These are phyloP conservation scores for Tolypocladium capitatum DNA, from an alignment of 2,329 filamentous ascomycete species.

Conservation along the genomic window DNA sequence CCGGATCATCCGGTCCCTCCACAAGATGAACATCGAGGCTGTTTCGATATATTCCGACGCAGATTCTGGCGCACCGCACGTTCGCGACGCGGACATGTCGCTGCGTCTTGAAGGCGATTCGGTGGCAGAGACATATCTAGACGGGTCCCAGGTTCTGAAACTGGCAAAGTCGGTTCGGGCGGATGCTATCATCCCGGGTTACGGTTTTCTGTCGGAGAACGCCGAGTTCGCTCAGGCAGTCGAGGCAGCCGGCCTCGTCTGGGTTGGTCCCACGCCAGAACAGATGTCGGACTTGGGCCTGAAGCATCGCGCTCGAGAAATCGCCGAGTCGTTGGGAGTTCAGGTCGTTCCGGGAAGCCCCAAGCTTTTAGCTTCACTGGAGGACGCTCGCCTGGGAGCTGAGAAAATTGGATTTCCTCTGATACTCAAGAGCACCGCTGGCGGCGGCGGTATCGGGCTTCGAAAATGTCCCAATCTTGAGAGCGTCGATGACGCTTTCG, in stretches of 20 bases:
- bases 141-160: slow-evolving; percentile 45
- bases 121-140: slow-evolving; percentile 43
- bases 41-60: slow-evolving; percentile 54
- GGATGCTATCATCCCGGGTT: slow-evolving; percentile 52
- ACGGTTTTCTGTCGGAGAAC: slow-evolving; percentile 55
- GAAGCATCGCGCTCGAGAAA: slow-evolving; percentile 23
- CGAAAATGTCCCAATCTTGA: slow-evolving; percentile 19
- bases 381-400: slow-evolving; percentile 15
- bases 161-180: slow-evolving; percentile 34
- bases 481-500: slow-evolving; percentile 18
- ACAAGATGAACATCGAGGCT: slow-evolving; percentile 52
- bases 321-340: slow-evolving; percentile 17
- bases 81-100: slow-evolving; percentile 52
- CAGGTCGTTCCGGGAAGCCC: slow-evolving; percentile 21
- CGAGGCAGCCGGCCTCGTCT: slow-evolving; percentile 39
- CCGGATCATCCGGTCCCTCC: slow-evolving; percentile 54
- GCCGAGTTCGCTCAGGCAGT: slow-evolving; percentile 44
- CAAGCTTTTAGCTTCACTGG: slow-evolving; percentile 11
- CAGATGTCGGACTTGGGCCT: slow-evolving; percentile 24
- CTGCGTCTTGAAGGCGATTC: slow-evolving; percentile 44
- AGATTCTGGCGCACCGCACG: slow-evolving; percentile 55
- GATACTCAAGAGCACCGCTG: slow-evolving; percentile 34
- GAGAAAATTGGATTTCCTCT: slow-evolving; percentile 23
- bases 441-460: slow-evolving; percentile 32
- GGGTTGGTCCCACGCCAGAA: slow-evolving; percentile 43